Evolutionary conservation across 306 rosid species (phyloP).

Genomic region (Canavalia gladiata): DNA sequence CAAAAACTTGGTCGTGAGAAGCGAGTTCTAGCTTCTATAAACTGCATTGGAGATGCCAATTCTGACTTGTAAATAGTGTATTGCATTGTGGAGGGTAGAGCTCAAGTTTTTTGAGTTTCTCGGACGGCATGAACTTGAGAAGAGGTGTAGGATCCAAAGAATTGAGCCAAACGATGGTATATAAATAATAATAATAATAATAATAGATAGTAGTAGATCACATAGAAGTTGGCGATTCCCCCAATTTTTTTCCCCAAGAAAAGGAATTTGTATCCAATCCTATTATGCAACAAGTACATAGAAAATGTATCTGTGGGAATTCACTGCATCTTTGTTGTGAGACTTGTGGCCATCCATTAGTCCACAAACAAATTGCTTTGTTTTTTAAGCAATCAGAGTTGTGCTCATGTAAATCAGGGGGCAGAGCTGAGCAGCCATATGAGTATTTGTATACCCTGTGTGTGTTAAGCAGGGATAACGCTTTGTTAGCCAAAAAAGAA

Average conservation of each 20-base stretch:
- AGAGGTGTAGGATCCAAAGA: slow-evolving; percentile 49
- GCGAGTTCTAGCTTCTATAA: slow-evolving; percentile 42
- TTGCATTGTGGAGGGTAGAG: slow-evolving; percentile 37
- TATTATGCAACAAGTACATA: not conserved
- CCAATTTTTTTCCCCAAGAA: not conserved
- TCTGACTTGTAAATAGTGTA: slow-evolving; percentile 55
- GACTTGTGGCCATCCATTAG: slow-evolving; percentile 22
- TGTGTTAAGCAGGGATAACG: slow-evolving; percentile 10
- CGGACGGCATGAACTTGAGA: slow-evolving; percentile 26
- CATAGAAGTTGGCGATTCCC: slow-evolving; percentile 48
- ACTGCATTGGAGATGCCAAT: slow-evolving; percentile 46
- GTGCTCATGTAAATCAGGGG: slow-evolving; percentile 1
- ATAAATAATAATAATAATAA: not conserved
- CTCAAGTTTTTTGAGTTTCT: slow-evolving; percentile 38
- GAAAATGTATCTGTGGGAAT: slow-evolving; percentile 41
- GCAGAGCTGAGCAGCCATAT: not conserved
- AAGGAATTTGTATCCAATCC: slow-evolving; percentile 4
- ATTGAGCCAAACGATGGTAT: slow-evolving; percentile 48
- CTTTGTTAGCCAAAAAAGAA: not conserved
- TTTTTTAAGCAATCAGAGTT: slow-evolving; percentile 31
- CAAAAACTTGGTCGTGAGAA: slow-evolving; percentile 50
- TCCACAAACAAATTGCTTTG: slow-evolving; percentile 19
- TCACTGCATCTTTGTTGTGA: slow-evolving; percentile 39
- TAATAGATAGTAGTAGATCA: not conserved
- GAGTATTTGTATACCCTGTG: too few species aligned